Conservation (phyloP, 1,139 yeast species). For the Candida sp. region DNA sequence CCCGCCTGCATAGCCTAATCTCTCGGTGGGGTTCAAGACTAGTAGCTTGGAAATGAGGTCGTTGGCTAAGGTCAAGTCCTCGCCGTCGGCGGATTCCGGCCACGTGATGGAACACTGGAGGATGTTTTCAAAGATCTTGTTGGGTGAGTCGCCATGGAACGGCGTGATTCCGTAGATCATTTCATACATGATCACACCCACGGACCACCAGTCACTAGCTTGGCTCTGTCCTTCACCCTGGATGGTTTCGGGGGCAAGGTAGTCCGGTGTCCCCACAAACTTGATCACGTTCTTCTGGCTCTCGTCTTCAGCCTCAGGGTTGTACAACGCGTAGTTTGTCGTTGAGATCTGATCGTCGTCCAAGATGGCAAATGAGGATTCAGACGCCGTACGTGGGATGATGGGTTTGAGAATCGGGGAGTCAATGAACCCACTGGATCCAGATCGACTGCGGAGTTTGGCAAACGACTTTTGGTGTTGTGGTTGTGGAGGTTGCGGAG, state of each 20-base stretch:
- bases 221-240: slow-evolving; percentile 85
- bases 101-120: slow-evolving; percentile 77
- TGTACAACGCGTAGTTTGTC: slow-evolving; percentile 66
- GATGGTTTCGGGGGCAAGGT: slow-evolving; percentile 96
- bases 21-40: slow-evolving; percentile 59
- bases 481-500: not conserved
- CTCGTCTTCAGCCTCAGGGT: slow-evolving; percentile 64
- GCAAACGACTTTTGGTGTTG: slow-evolving; percentile 16
- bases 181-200: slow-evolving; percentile 95
- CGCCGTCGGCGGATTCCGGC: slow-evolving; percentile 66
- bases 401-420: slow-evolving; percentile 56
- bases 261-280: slow-evolving; percentile 98
- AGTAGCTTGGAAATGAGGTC: slow-evolving; percentile 73
- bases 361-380: slow-evolving; percentile 56
- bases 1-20: slow-evolving; percentile 84
- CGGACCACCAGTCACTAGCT: slow-evolving; percentile 98
- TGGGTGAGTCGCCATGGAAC: slow-evolving; percentile 85
- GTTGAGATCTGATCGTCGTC: slow-evolving; percentile 47
- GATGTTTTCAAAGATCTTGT: slow-evolving; percentile 81
- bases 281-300: slow-evolving; percentile 22
- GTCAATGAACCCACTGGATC: slow-evolving; percentile 40
- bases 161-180: slow-evolving; percentile 95
- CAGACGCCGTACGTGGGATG: slow-evolving; percentile 54
- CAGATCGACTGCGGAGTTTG: slow-evolving; percentile 24
- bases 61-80: slow-evolving; percentile 35